A percentile compares a stretch with the other conserved stretches of the same genome.
phyloP scores from a whole-genome alignment of 257 asterid genomes.

The Thymus mandschuricus region DNA sequence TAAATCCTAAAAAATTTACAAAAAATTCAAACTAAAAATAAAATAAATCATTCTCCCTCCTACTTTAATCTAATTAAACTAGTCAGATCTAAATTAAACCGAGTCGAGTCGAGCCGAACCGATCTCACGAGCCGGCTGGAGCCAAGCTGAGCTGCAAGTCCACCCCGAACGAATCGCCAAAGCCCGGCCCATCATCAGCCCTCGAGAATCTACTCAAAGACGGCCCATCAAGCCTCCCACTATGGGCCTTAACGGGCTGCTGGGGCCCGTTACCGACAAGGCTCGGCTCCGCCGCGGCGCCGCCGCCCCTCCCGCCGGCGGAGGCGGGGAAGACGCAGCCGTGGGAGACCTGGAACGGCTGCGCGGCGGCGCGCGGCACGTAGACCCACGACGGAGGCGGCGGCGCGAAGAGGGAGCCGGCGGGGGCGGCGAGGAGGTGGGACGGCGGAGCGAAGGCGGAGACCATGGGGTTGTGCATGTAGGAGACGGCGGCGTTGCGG shows the following conservation, averaged over 20 bases:
- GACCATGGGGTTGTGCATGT: slow-evolving; percentile 78
- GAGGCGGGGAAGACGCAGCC: slow-evolving; percentile 59
- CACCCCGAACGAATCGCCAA: slow-evolving; percentile 72
- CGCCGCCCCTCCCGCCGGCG: slow-evolving; percentile 46
- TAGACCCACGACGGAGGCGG: slow-evolving; percentile 70
- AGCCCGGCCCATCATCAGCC: slow-evolving; percentile 58
- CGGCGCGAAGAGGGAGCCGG: background rate
- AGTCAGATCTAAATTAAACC: slow-evolving; percentile 22
- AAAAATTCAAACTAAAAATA: slow-evolving; percentile 20
- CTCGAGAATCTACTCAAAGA: slow-evolving; percentile 75
- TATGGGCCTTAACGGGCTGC: slow-evolving; percentile 58
- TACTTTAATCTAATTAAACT: slow-evolving; percentile 11
- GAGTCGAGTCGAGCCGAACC: slow-evolving; percentile 13
- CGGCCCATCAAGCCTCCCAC: slow-evolving; percentile 70
- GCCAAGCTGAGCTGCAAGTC: slow-evolving; percentile 86
- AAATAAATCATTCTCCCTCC: slow-evolving; percentile 21
- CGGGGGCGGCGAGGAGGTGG: slow-evolving; percentile 72
- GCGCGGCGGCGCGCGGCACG: slow-evolving; percentile 63
- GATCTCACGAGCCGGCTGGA: slow-evolving; percentile 63
- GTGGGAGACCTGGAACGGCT: slow-evolving; percentile 63
- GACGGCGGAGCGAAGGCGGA: slow-evolving; percentile 84
- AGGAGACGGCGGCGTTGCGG: slow-evolving; percentile 80
- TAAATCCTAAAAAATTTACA: slow-evolving; percentile 58
- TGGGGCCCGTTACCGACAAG: slow-evolving; percentile 52
- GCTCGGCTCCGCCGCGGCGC: slow-evolving; percentile 56